phyloP scores from a whole-genome alignment of 495 filamentous ascomycete species.

The Aspergillus hancockii region DNA sequence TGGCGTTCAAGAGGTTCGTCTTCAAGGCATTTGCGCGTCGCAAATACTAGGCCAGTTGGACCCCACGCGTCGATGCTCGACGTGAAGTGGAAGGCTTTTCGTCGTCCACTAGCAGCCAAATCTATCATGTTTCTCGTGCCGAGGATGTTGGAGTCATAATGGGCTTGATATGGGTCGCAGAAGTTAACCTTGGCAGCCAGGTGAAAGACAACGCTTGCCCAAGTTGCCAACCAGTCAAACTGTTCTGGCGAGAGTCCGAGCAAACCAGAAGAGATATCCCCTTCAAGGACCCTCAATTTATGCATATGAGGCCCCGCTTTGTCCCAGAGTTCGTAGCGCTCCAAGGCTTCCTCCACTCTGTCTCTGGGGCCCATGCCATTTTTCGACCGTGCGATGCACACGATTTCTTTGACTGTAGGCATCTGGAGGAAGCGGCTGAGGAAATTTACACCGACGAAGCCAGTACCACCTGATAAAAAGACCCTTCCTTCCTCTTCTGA shows the following conservation, averaged over 20 bases:
- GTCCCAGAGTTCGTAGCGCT: conserved; percentile 19
- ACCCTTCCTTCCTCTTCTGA: conserved; percentile 11
- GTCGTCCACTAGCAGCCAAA: conserved; percentile 14
- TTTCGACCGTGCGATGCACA: conserved; percentile 12
- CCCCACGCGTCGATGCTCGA: conserved; percentile 4
- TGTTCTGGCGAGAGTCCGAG: conserved; percentile 11
- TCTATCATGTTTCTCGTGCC: conserved; percentile 21
- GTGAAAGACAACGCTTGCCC: conserved; percentile 23
- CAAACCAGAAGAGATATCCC: conserved; percentile 10
- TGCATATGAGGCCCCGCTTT: neutral
- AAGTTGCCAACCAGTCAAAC: conserved; percentile 15
- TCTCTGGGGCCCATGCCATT: neutral
- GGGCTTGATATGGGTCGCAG: conserved; percentile 19
- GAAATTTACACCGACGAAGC: conserved; percentile 15
- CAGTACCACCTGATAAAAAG: conserved; percentile 20
- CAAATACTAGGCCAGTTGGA: conserved; percentile 10
- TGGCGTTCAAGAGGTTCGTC: conserved; percentile 16
- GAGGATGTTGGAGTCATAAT: conserved; percentile 19
- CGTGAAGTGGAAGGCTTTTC: conserved; percentile 10
- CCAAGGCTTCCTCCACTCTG: conserved; percentile 7
- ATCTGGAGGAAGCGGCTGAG: conserved; percentile 6
- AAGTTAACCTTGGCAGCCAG: conserved; percentile 27
- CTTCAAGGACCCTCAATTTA: conserved; percentile 17
- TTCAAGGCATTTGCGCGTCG: conserved; percentile 12
- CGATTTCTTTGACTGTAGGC: conserved; percentile 9